Conservation (phyloP, 148 eudicot genomes). For the Nyssa sinensis region DNA sequence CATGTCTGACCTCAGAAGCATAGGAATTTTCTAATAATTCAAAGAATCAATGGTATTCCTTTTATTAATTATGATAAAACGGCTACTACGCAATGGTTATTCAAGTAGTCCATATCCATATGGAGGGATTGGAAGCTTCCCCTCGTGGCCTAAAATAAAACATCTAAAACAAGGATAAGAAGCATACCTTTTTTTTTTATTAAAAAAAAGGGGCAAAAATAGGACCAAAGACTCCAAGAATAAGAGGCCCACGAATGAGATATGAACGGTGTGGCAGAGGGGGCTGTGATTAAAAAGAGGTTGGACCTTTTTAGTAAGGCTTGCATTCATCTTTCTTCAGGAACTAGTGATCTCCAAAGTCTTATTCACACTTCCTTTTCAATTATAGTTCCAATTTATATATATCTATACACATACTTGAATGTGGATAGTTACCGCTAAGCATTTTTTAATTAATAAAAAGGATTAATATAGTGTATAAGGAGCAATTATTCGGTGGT, state of each 20-base stretch:
- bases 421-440: not conserved
- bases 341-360: too few species aligned
- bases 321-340: too few species aligned
- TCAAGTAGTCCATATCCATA: not conserved
- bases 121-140: constrained; percentile 4
- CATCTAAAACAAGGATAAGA: not conserved
- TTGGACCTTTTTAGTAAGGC: not conserved
- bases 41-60: too few species aligned
- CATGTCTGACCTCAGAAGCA: constrained; percentile 1
- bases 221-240: not conserved
- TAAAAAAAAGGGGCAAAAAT: not conserved
- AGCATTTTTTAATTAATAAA: too few species aligned
- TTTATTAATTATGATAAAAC: too few species aligned
- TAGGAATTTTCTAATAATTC: not conserved
- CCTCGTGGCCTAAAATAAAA: constrained; percentile 12
- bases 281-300: not conserved
- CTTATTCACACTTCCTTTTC: not conserved
- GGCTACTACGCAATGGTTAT: not conserved
- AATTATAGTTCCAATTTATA: not conserved
- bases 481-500: too few species aligned
- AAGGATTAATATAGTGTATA: too few species aligned
- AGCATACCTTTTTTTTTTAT: not conserved
- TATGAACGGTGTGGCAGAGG: not conserved
- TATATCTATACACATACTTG: not conserved
- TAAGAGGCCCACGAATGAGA: not conserved